Evolutionary conservation across 768 basidiomycete species (phyloP).

Genomic region (Coprinopsis marcescibilis): DNA sequence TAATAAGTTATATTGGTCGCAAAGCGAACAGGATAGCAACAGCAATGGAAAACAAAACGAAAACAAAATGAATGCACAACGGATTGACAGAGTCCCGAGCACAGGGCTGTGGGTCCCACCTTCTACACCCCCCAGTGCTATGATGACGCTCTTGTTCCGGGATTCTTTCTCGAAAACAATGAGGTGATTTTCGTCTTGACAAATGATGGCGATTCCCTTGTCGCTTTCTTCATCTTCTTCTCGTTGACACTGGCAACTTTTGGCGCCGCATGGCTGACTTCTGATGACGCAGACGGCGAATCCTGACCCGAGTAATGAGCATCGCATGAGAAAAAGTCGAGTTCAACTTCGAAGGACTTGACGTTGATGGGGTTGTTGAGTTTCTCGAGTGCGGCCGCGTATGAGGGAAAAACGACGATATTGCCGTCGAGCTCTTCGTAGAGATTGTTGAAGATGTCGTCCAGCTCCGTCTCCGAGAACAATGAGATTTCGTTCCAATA

Average conservation of each 20-base stretch:
- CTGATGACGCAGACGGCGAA: not conserved
- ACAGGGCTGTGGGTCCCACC: no score
- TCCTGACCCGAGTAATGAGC: not conserved
- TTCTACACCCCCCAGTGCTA: no score
- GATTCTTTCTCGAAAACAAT: not conserved
- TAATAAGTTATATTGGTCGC: no score
- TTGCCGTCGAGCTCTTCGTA: conserved; percentile 13
- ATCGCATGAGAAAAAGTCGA: not conserved
- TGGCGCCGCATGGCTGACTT: not conserved
- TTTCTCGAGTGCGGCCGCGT: conserved; percentile 11
- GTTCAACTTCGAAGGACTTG: conserved; percentile 2
- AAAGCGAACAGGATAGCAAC: no score
- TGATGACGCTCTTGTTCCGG: not conserved
- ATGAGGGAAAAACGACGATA: conserved; percentile 14
- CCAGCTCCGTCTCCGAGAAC: conserved; percentile 10
- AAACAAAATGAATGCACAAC: no score
- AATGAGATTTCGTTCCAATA: conserved; percentile 14
- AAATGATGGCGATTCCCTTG: not conserved
- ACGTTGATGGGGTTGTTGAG: conserved; percentile 8
- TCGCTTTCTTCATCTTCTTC: not conserved
- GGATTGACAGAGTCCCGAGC: no score
- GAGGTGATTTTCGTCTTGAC: not conserved
- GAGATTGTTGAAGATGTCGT: conserved; percentile 12
- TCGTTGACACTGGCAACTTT: not conserved
- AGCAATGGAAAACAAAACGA: no score